Percentiles rank a stretch among this genome's conserved stretches.
Evolutionary conservation across 2,329 filamentous ascomycete species (phyloP).

Genomic region (Chalaropsis ovoidea): DNA sequence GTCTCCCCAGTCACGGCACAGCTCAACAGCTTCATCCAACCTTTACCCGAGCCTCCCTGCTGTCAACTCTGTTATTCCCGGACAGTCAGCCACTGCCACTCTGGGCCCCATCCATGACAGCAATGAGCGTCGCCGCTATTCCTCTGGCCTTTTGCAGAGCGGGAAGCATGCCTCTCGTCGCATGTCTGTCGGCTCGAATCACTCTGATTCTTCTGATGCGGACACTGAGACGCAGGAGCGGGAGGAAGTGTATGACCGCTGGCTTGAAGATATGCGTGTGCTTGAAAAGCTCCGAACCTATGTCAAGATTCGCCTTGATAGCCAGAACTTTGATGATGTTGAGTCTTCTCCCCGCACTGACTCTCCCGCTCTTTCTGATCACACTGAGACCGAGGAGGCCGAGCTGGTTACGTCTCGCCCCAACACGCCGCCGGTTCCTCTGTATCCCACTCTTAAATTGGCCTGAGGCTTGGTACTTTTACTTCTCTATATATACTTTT

Average conservation of each 20-base stretch:
- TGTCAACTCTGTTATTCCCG: constrained; percentile 57
- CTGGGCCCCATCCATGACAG: constrained; percentile 57
- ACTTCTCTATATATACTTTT: not conserved
- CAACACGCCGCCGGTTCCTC: constrained; percentile 15
- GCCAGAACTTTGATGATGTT: constrained; percentile 43
- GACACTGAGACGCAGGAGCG: constrained; percentile 45
- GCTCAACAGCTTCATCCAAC: constrained; percentile 48
- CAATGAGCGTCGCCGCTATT: constrained; percentile 55
- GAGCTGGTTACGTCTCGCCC: constrained; percentile 21
- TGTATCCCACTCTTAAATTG: constrained; percentile 24
- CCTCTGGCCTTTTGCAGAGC: constrained; percentile 56
- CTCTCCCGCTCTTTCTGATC: not conserved
- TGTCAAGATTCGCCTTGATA: constrained; percentile 47
- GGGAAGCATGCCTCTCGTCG: constrained; percentile 37
- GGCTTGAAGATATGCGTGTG: constrained; percentile 56
- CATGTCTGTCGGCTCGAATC: constrained; percentile 38
- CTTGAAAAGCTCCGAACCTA: constrained; percentile 53
- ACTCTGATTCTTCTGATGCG: constrained; percentile 43
- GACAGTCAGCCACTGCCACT: constrained; percentile 59
- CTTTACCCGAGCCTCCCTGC: constrained; percentile 65
- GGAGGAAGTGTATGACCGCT: constrained; percentile 53
- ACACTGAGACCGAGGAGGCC: constrained; percentile 11
- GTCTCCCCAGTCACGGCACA: constrained; percentile 55
- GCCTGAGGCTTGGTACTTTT: not conserved
- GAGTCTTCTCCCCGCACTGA: constrained; percentile 28